These are phyloP conservation scores for Groenewaldozyma salmanticensis DNA, from an alignment of 805 yeast species.

Conservation along the genomic window DNA sequence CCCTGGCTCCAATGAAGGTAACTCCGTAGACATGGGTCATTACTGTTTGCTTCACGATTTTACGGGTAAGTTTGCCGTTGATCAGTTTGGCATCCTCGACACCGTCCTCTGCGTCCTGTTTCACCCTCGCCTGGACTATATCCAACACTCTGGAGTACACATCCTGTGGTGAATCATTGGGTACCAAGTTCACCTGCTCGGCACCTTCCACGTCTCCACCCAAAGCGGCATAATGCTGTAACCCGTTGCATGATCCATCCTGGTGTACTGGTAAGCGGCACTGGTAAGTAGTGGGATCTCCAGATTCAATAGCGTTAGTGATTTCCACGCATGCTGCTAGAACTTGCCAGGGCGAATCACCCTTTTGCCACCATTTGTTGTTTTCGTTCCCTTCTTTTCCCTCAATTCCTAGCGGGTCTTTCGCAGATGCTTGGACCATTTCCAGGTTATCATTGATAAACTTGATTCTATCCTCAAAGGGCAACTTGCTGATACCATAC, in stretches of 20 bases:
- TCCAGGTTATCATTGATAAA: conserved; percentile 41
- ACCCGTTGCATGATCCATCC: conserved; percentile 61
- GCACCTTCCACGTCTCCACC: conserved; percentile 64
- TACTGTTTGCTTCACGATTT: conserved; percentile 91
- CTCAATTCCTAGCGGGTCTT: conserved; percentile 40
- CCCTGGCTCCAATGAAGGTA: conserved; percentile 85
- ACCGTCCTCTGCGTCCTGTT: conserved; percentile 32
- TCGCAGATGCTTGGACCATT: conserved; percentile 36
- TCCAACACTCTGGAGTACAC: conserved; percentile 49
- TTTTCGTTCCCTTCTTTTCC: conserved; percentile 24
- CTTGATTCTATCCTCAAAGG: conserved; percentile 40
- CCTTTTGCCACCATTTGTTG: conserved; percentile 44
- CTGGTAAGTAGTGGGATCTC: conserved; percentile 39
- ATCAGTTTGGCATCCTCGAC: conserved; percentile 32
- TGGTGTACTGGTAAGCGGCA: conserved; percentile 53
- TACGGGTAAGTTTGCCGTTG: conserved; percentile 61
- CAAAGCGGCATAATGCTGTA: conserved; percentile 63
- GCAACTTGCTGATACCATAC: conserved; percentile 46
- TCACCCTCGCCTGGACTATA: conserved; percentile 37
- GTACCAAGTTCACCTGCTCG: conserved; percentile 46
- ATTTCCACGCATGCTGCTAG: conserved; percentile 48
- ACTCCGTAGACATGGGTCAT: conserved; percentile 99
- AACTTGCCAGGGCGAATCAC: conserved; percentile 57
- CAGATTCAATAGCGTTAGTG: conserved; percentile 36
- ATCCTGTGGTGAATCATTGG: conserved; percentile 50